phyloP scores from a whole-genome alignment of 257 asterid species.

The Solanum habrochaites region DNA sequence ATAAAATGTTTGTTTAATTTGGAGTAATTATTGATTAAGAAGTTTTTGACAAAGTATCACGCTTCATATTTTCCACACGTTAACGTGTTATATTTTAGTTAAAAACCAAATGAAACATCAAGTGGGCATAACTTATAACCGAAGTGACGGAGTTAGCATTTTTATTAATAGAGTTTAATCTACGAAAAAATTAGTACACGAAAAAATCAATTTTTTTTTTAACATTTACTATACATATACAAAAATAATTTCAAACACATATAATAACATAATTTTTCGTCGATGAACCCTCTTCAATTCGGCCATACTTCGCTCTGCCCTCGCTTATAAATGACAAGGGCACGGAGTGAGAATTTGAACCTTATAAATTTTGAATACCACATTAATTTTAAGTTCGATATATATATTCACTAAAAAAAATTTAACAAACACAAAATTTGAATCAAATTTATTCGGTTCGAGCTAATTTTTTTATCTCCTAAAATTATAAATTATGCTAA shows the following conservation, averaged over 20 bases:
- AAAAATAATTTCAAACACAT: too few species aligned
- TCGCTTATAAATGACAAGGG: background rate
- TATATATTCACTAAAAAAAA: accelerated
- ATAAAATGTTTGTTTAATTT: background rate
- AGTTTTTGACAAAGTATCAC: background rate
- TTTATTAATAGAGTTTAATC: too few species aligned
- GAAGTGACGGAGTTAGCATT: background rate
- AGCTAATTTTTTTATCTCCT: background rate
- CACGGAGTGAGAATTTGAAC: background rate
- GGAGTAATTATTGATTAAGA: background rate
- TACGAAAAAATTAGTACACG: too few species aligned
- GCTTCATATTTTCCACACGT: background rate
- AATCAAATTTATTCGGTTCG: background rate
- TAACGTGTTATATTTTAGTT: background rate
- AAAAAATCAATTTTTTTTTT: too few species aligned
- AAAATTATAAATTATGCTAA: background rate
- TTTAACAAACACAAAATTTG: too few species aligned
- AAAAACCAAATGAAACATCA: background rate
- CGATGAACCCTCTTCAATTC: background rate
- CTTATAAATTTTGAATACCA: too few species aligned
- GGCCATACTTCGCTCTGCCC: background rate
- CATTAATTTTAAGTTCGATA: accelerated
- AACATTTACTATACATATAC: accelerated
- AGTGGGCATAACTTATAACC: background rate
- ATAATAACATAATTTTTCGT: accelerated